phyloP scores from a whole-genome alignment of 2,329 filamentous ascomycete genomes.

The Acrocalymma vagum region DNA sequence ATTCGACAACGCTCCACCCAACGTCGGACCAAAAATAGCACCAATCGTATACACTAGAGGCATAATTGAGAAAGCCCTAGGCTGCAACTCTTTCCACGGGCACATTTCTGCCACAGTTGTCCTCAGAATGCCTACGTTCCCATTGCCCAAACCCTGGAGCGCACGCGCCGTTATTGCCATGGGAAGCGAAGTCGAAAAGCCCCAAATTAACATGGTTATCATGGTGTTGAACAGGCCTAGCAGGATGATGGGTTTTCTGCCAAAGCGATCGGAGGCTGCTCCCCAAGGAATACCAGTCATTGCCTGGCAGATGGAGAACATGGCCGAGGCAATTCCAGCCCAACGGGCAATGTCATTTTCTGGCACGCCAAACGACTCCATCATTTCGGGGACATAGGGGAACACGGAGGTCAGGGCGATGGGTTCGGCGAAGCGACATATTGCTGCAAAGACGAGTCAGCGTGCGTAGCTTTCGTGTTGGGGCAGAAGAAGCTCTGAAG shows the following conservation, averaged over 20 bases:
- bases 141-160: constrained; percentile 84
- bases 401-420: constrained; percentile 94
- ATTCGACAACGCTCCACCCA: constrained; percentile 86
- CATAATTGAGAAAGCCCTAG: constrained; percentile 91
- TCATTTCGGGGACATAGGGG: constrained; percentile 79
- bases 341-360: constrained; percentile 63
- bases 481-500: background rate
- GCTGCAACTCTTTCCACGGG: constrained; percentile 83
- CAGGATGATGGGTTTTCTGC: constrained; percentile 85
- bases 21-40: constrained; percentile 82
- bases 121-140: constrained; percentile 84
- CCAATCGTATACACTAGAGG: constrained; percentile 89
- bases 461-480: constrained; percentile 7
- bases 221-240: constrained; percentile 80
- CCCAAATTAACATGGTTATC: constrained; percentile 82
- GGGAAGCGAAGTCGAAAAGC: constrained; percentile 78
- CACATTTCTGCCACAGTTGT: constrained; percentile 95
- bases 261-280: constrained; percentile 79
- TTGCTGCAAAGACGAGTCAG: constrained; percentile 64
- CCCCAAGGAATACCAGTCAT: constrained; percentile 91
- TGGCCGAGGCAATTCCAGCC: constrained; percentile 84
- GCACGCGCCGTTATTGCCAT: constrained; percentile 83
- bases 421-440: constrained; percentile 91
- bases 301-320: constrained; percentile 81
- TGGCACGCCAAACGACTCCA: constrained; percentile 49